Conservation (phyloP, 768 basidiomycete genomes). For the Galerina sulciceps region DNA sequence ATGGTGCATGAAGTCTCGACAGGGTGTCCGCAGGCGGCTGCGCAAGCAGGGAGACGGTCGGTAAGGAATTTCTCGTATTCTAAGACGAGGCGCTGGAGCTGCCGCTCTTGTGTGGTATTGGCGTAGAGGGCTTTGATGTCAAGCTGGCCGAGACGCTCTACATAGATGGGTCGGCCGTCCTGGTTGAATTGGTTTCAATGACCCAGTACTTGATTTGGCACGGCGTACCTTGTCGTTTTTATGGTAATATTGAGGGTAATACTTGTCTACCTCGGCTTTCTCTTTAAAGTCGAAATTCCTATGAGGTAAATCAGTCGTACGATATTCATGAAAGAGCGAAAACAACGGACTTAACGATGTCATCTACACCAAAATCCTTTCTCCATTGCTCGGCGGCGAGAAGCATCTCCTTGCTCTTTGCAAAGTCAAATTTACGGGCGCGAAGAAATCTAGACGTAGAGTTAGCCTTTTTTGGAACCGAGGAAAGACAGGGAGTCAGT, state of each 20-base stretch:
- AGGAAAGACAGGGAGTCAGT: too few relatives aligned
- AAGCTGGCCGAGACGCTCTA: slow-evolving; percentile 90
- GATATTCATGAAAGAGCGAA: background rate
- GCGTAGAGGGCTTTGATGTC: slow-evolving; percentile 84
- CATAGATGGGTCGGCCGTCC: slow-evolving; percentile 96
- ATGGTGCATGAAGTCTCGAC: slow-evolving; percentile 98
- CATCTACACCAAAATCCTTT: slow-evolving; percentile 80
- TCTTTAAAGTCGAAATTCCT: slow-evolving; percentile 91
- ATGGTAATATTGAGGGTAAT: slow-evolving; percentile 96
- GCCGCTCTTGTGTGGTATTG: slow-evolving; percentile 85
- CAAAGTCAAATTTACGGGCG: slow-evolving; percentile 90
- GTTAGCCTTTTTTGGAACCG: too few relatives aligned
- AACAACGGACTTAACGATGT: slow-evolving; percentile 61
- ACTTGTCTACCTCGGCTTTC: slow-evolving; percentile 82
- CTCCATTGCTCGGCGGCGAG: slow-evolving; percentile 86
- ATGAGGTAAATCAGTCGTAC: slow-evolving; percentile 3
- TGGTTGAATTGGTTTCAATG: slow-evolving; percentile 27
- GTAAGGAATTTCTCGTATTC: slow-evolving; percentile 92
- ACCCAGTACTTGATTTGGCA: background rate
- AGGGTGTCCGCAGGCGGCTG: slow-evolving; percentile 73
- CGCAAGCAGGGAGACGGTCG: slow-evolving; percentile 82
- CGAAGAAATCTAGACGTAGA: slow-evolving; percentile 72
- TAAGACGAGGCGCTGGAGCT: slow-evolving; percentile 83
- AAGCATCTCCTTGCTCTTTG: slow-evolving; percentile 84
- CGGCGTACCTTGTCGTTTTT: slow-evolving; percentile 83